These are phyloP conservation scores for Arachis monticola DNA, from an alignment of 331 rosid genomes.

Conservation along the genomic window DNA sequence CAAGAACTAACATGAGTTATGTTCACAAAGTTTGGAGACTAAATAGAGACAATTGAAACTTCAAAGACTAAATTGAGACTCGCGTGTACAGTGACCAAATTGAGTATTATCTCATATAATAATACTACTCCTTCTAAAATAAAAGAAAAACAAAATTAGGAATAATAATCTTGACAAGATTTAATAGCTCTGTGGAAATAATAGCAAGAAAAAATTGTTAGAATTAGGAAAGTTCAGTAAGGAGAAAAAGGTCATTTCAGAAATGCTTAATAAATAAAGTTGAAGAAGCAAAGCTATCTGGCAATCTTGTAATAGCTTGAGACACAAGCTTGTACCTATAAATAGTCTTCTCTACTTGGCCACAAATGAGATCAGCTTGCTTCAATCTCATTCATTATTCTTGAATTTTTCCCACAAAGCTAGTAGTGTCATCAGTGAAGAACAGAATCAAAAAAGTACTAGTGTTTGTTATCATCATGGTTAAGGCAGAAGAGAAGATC, in stretches of 20 bases:
- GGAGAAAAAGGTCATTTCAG: conserved; percentile 41
- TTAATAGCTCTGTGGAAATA: too few species aligned
- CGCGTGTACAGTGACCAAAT: too few species aligned
- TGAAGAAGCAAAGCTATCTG: conserved; percentile 53
- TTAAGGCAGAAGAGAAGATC: conserved; percentile 59
- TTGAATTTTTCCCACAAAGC: conserved; percentile 24
- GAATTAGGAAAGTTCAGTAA: conserved; percentile 35
- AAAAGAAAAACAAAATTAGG: too few species aligned
- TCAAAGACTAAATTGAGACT: too few species aligned
- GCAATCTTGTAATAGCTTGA: conserved; percentile 52
- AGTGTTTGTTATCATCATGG: conserved; percentile 46
- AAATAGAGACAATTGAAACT: too few species aligned
- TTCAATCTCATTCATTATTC: conserved; percentile 47
- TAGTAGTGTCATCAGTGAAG: too few species aligned
- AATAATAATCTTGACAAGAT: too few species aligned
- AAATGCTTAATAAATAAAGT: conserved; percentile 14
- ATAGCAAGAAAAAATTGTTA: neutral
- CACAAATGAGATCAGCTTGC: conserved; percentile 37
- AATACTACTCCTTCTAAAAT: too few species aligned
- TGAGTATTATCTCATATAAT: too few species aligned
- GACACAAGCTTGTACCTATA: conserved; percentile 59
- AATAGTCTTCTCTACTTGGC: conserved; percentile 44
- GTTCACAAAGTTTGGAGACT: too few species aligned
- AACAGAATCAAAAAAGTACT: too few species aligned
- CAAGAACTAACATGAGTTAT: too few species aligned